phyloP scores from a whole-genome alignment of 2,329 filamentous ascomycete genomes.

The Cladosporium sp. region DNA sequence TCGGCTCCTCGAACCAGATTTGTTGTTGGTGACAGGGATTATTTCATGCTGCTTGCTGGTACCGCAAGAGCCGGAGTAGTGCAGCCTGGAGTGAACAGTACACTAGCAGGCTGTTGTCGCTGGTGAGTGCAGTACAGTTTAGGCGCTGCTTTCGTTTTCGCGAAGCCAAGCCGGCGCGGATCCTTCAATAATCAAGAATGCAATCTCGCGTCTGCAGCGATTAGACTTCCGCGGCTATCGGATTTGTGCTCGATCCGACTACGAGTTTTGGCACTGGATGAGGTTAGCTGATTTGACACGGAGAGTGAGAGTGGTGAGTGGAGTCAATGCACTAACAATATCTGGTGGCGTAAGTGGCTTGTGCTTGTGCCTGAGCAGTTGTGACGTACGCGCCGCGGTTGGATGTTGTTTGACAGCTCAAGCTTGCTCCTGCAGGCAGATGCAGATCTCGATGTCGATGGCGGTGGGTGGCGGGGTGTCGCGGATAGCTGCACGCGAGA shows the following conservation, averaged over 20 bases:
- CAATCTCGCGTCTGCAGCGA: background rate
- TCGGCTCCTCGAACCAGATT: background rate
- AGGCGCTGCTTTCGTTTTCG: conserved; percentile 4
- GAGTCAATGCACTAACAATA: too few species aligned
- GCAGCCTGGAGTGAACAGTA: background rate
- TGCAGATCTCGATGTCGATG: conserved; percentile 6
- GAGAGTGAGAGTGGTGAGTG: background rate
- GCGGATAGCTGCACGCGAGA: background rate
- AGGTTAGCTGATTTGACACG: background rate
- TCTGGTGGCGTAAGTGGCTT: background rate
- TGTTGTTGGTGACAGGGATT: background rate
- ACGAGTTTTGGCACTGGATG: background rate
- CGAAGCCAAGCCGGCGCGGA: background rate
- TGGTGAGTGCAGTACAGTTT: background rate
- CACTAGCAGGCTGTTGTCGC: background rate
- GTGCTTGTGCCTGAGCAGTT: background rate
- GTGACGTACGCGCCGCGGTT: background rate
- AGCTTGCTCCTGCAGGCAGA: background rate
- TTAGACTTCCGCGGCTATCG: conserved; percentile 11
- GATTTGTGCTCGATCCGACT: background rate
- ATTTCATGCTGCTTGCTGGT: conserved; percentile 12
- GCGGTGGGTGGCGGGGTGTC: background rate
- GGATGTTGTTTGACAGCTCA: background rate
- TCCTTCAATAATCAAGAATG: background rate
- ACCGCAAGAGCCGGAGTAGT: background rate